phyloP scores from a whole-genome alignment of 1,284 basidiomycete species.

The Ceratobasidium papillatum region DNA sequence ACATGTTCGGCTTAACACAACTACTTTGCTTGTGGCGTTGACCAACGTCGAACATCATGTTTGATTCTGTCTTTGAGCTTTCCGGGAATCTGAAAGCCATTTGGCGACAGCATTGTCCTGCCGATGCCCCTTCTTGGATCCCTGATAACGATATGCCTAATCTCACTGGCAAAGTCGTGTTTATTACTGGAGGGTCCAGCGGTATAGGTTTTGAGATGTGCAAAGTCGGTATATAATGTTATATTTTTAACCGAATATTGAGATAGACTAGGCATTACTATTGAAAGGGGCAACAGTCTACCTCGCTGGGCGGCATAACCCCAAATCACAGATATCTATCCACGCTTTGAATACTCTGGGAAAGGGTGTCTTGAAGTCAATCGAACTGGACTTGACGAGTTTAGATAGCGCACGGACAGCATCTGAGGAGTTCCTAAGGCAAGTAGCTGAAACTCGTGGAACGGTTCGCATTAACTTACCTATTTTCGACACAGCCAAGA shows the following conservation, averaged over 20 bases:
- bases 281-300: conserved; percentile 34
- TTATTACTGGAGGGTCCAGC: conserved; percentile 34
- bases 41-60: conserved; percentile 1
- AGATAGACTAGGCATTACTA: conserved; percentile 16
- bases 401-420: conserved; percentile 23
- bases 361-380: conserved; percentile 22
- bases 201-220: conserved; percentile 42
- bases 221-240: conserved; percentile 21
- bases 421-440: conserved; percentile 36
- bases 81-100: conserved; percentile 1
- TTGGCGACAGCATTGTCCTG: conserved; percentile 32
- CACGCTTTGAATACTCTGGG: conserved; percentile 5
- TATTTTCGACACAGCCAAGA: conserved; percentile 17
- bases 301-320: conserved; percentile 12
- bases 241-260: not conserved
- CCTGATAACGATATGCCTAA: conserved; percentile 28
- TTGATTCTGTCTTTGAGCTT: not conserved
- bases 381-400: conserved; percentile 36
- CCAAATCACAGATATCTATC: conserved; percentile 7
- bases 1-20: not conserved
- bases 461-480: not conserved
- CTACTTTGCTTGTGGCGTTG: not conserved
- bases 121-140: conserved; percentile 23
- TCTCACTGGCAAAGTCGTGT: conserved; percentile 35
- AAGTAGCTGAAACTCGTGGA: not conserved